Base-by-base conservation (phyloP, 352 stramenopile species). In the Pythium guiyangense region DNA sequence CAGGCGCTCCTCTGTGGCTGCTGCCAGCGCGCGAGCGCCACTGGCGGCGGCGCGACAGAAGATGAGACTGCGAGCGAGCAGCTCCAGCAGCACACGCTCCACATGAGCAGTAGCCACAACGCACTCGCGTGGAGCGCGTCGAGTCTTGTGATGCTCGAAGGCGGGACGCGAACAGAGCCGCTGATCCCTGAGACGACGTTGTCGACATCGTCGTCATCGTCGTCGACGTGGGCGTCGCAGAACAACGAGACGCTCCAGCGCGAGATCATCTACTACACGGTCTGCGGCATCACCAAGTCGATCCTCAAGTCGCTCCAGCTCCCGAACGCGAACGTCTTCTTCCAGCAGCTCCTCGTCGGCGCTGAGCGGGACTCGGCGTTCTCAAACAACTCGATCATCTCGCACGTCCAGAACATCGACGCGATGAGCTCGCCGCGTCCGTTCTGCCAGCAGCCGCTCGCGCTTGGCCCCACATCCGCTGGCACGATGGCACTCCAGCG, bases 221-320 rank as follows among this genome's bases (percentile, higher is more conserved):
- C 49, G 27, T 73, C 65, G 27, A 69, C 71, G 40, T 78, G 77
- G 62, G 67, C 67, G 17, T 84, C 77, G 25, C 77, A 86, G 57
- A 87, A 82, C 52, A 84, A 86, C 55, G 77, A 87, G 66, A 88
- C 77, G 11, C 67, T 90, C 35, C 77, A 87, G 51, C 77, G 77
- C n/a, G 80, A 90, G 56, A 88, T 90, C 71, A 88, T 90, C 63
- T 90, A 88, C 69, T 90, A 88, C 67, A 90, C 80, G 2, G 77
- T 90, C 3, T 86, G 76, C 67, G 80, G 80, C 26, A 88, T 90
- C 60, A 88, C 77, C 20, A 90, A 90, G 60, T 67, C 77, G 43
- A 87, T 90, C 43, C 68, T 86, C 44, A 75, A 75, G 17, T 72
- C 80, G 4, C 70, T 77, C 10, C 67, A 79, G 46, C 59, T 69